Conservation (phyloP, 2,329 filamentous ascomycete species). For the Berkeleyomyces rouxiae region DNA sequence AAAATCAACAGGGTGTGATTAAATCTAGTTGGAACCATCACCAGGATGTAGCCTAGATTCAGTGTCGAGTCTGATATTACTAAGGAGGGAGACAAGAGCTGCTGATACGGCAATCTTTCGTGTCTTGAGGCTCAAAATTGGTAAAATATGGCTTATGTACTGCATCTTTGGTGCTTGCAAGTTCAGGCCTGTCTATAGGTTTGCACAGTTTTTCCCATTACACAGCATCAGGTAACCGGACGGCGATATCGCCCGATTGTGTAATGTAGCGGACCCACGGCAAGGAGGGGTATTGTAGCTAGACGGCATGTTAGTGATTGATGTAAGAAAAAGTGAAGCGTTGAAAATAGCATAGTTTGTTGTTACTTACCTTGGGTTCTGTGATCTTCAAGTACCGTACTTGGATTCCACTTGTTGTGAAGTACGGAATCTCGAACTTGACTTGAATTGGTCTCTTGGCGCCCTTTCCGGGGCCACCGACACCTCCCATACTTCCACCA, state of each 20-base stretch:
- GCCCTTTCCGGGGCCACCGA: conserved; percentile 61
- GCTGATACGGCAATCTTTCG: background rate
- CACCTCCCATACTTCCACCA: conserved; percentile 88
- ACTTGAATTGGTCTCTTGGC: conserved; percentile 91
- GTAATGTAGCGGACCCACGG: conserved; percentile 99
- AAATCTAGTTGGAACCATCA: background rate
- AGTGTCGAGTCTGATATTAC: background rate
- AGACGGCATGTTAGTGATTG: conserved; percentile 8
- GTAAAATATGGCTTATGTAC: background rate
- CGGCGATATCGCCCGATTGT: conserved; percentile 90
- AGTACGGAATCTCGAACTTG: conserved; percentile 99
- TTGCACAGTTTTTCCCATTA: conserved; percentile 24
- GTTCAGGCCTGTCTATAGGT: background rate
- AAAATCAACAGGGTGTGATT: background rate
- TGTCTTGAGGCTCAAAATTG: background rate
- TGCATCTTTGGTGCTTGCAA: background rate
- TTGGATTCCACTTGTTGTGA: conserved; percentile 98
- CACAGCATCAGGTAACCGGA: conserved; percentile 79
- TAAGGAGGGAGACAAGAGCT: background rate
- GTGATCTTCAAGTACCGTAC: conserved; percentile 98
- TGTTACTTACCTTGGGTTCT: conserved; percentile 72
- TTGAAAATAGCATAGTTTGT: background rate
- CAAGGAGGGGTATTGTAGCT: conserved; percentile 95
- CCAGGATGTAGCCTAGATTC: background rate
- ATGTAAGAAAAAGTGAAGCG: background rate